Conservation (phyloP, 768 basidiomycete genomes). For the Dioszegia crocea region DNA sequence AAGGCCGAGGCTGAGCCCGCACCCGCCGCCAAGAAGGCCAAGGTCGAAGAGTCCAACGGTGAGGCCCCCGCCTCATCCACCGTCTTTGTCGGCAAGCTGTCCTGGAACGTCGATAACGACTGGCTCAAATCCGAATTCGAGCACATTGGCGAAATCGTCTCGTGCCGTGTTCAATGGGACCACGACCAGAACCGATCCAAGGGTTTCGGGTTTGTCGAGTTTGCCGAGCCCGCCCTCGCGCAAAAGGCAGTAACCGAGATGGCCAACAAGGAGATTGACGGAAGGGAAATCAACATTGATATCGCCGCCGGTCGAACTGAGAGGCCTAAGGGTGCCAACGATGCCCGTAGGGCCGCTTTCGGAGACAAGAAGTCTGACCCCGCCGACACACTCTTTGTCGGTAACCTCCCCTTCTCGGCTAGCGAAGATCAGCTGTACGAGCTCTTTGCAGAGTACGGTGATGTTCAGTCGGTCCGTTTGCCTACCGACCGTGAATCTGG, state of each 20-base stretch:
- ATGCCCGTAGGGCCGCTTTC: slow-evolving; percentile 71
- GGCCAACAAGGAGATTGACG: slow-evolving; percentile 86
- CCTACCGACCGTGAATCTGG: slow-evolving; percentile 91
- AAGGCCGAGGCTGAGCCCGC: slow-evolving; percentile 11
- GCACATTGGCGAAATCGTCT: slow-evolving; percentile 78
- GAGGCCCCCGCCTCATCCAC: slow-evolving; percentile 59
- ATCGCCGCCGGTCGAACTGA: slow-evolving; percentile 59
- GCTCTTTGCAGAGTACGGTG: slow-evolving; percentile 79
- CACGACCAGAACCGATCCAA: slow-evolving; percentile 51
- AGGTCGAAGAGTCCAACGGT: slow-evolving; percentile 35
- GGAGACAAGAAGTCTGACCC: slow-evolving; percentile 65
- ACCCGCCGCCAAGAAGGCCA: slow-evolving; percentile 11
- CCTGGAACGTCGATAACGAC: slow-evolving; percentile 96
- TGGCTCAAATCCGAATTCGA: slow-evolving; percentile 88
- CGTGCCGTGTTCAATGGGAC: slow-evolving; percentile 72
- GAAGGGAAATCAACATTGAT: slow-evolving; percentile 81
- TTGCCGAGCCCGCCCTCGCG: slow-evolving; percentile 54
- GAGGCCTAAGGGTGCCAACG: slow-evolving; percentile 56
- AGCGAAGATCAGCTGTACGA: slow-evolving; percentile 84
- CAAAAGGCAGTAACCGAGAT: slow-evolving; percentile 69
- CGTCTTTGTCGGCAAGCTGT: slow-evolving; percentile 86
- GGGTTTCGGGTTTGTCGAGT: slow-evolving; percentile 61
- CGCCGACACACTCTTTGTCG: slow-evolving; percentile 77
- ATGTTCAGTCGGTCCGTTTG: slow-evolving; percentile 77
- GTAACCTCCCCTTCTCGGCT: slow-evolving; percentile 76